Base-by-base conservation (phyloP, 2,329 filamentous ascomycete genomes). In the Aspergillus latus region DNA sequence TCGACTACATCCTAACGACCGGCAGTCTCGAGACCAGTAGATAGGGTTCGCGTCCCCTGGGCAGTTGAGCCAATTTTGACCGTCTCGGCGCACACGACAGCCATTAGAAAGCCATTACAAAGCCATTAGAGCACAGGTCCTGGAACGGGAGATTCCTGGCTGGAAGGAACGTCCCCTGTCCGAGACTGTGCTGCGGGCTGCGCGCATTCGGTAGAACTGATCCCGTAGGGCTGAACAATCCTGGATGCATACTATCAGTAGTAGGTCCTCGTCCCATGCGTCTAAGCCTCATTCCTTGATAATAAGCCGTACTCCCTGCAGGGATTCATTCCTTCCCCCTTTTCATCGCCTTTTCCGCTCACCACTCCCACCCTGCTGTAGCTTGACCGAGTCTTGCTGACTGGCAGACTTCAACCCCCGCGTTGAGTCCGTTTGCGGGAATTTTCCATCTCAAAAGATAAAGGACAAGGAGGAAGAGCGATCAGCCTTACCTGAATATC, bases 221-320 rank as follows among this genome's bases (percentile, higher is more conserved):
- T 32, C 30, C 30, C 26, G 30, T 45, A 52, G 42, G 43, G 50
- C 42, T 46, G 50, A 45, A 52, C 10, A 13, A 30, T 44, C 39
- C 29, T 8, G 3, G 4, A 5, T 28, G 29, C 29, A 21, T 16
- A 28, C 15, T 8, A 21, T 15, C 26, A 6, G 5, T 8, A 46
- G 28, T 29, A 15, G 11, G 26, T 34, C 29, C 16, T 47, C 43
- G 44, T 52, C 21, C 26, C 34, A 36, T 52, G 50, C 50, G 29
- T 40, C 50, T 52, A 52, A 52, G 50, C 50, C 50, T 52, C 48
- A 50, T 9, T 42, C 34, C 21, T 21, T 21, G 13, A 32, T 37
- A 45, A 39, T 40, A 40, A 52, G 21, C 45, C 32, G 39, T 42
- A 21, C 21, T 21, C 21, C n/a, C 26, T 44, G 26, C 49, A 45